Evolutionary conservation across 148 eudicot species (phyloP).

Genomic region (Vaccinium darrowii): DNA sequence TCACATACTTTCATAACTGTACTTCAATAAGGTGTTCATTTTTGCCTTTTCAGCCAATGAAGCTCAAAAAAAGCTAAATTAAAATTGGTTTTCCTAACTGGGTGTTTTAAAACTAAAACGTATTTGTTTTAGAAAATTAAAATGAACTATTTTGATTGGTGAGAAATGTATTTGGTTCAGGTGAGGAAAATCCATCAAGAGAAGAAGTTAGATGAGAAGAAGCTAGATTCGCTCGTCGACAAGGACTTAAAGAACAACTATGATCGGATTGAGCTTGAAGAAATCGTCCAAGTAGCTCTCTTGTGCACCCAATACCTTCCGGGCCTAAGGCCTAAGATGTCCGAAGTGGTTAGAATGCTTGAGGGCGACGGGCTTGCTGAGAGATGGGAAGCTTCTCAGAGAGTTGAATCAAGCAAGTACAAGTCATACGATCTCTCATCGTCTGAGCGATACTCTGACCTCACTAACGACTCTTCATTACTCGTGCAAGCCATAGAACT

Average conservation of each 20-base stretch:
- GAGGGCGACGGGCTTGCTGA: conserved; percentile 82
- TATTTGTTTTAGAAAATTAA: too few species aligned
- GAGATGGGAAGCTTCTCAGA: conserved; percentile 76
- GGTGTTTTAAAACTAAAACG: not conserved
- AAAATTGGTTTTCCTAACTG: too few species aligned
- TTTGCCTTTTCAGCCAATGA: too few species aligned
- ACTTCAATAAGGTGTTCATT: too few species aligned
- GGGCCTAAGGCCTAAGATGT: conserved; percentile 65
- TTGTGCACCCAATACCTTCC: conserved; percentile 68
- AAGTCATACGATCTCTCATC: conserved; percentile 48
- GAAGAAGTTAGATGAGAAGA: conserved; percentile 67
- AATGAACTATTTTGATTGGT: too few species aligned
- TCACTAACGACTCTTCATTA: conserved; percentile 64
- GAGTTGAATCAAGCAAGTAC: conserved; percentile 49
- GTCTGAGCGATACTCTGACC: conserved; percentile 67
- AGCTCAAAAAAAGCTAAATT: too few species aligned
- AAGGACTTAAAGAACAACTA: conserved; percentile 52
- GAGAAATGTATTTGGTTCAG: conserved; percentile 19
- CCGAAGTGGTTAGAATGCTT: conserved; percentile 73
- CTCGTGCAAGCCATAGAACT: conserved; percentile 77
- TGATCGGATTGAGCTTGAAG: conserved; percentile 60
- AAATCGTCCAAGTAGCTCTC: conserved; percentile 64
- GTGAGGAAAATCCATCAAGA: conserved; percentile 68
- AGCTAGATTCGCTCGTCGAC: conserved; percentile 58
- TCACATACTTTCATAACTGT: too few species aligned